These are phyloP conservation scores for Trichoderma koningii DNA, from an alignment of 2,329 filamentous ascomycete genomes.

Conservation along the genomic window DNA sequence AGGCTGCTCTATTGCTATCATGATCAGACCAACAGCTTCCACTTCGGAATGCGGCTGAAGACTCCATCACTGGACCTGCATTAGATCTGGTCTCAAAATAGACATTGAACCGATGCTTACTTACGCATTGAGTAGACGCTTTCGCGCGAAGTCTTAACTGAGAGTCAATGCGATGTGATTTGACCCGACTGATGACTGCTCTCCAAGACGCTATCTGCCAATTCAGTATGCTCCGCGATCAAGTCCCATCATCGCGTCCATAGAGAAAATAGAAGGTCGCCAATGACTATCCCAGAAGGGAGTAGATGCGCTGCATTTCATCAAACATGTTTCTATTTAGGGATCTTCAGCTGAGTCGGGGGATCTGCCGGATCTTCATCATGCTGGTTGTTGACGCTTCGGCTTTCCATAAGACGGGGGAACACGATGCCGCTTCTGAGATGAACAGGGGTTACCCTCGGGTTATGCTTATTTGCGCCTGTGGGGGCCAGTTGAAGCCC, in stretches of 20 bases:
- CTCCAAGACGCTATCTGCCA: background rate
- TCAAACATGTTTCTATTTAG: background rate
- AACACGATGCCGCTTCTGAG: background rate
- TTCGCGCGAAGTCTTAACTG: background rate
- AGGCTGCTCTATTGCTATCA: background rate
- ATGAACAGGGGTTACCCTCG: background rate
- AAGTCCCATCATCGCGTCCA: background rate
- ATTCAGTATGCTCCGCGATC: conserved; percentile 4
- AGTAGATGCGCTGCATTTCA: background rate
- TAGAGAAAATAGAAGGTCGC: background rate
- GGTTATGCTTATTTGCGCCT: background rate
- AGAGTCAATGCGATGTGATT: background rate
- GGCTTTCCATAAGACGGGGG: background rate
- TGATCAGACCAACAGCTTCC: background rate
- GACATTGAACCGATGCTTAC: background rate
- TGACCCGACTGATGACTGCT: conserved; percentile 15
- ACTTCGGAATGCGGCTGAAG: background rate
- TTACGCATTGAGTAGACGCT: background rate
- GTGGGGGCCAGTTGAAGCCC: background rate
- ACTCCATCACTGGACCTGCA: background rate
- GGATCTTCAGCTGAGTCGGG: background rate
- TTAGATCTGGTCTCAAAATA: conserved; percentile 6
- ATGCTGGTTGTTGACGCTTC: background rate
- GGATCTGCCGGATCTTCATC: background rate
- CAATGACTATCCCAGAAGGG: background rate